Conservation (phyloP, 1,139 yeast genomes). For the Ogataea hybrid region DNA sequence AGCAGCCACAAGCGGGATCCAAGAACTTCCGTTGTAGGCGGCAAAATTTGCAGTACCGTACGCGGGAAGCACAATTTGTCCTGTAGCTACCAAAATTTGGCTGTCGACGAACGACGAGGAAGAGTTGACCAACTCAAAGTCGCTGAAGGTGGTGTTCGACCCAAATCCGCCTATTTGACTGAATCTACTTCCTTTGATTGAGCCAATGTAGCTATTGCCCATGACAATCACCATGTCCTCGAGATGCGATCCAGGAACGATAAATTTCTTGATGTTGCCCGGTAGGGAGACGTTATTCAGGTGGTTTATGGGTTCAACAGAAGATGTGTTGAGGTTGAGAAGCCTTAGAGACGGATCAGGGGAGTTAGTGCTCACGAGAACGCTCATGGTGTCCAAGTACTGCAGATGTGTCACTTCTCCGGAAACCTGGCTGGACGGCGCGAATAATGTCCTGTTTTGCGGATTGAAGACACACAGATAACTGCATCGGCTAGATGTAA, state of each 20-base stretch:
- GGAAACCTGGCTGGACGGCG: slow-evolving; percentile 39
- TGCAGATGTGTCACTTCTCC: slow-evolving; percentile 60
- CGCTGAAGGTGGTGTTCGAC: slow-evolving; percentile 36
- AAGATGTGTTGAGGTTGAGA: slow-evolving; percentile 24
- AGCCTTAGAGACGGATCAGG: slow-evolving; percentile 18
- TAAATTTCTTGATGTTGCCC: slow-evolving; percentile 34
- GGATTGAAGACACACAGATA: slow-evolving; percentile 70
- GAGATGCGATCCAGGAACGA: slow-evolving; percentile 45
- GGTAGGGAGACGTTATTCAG: slow-evolving; percentile 17
- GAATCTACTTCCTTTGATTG: slow-evolving; percentile 45
- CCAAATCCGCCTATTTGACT: slow-evolving; percentile 40
- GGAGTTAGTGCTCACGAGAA: slow-evolving; percentile 63
- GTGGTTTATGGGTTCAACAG: slow-evolving; percentile 14
- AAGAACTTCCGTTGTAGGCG: slow-evolving; percentile 61
- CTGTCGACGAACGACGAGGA: slow-evolving; percentile 39
- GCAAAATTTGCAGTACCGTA: slow-evolving; percentile 70
- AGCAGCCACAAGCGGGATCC: slow-evolving; percentile 66
- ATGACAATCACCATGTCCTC: slow-evolving; percentile 52
- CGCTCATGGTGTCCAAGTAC: slow-evolving; percentile 47
- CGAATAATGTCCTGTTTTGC: slow-evolving; percentile 49
- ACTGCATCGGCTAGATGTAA: slow-evolving; percentile 53
- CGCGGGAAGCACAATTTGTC: slow-evolving; percentile 48
- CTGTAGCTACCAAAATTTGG: slow-evolving; percentile 59
- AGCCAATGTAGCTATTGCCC: slow-evolving; percentile 50
- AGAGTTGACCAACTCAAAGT: slow-evolving; percentile 40